Percentiles rank a stretch among this genome's conserved stretches.
Evolutionary conservation across 1,284 basidiomycete species (phyloP).

Genomic region (Pterula multifida): DNA sequence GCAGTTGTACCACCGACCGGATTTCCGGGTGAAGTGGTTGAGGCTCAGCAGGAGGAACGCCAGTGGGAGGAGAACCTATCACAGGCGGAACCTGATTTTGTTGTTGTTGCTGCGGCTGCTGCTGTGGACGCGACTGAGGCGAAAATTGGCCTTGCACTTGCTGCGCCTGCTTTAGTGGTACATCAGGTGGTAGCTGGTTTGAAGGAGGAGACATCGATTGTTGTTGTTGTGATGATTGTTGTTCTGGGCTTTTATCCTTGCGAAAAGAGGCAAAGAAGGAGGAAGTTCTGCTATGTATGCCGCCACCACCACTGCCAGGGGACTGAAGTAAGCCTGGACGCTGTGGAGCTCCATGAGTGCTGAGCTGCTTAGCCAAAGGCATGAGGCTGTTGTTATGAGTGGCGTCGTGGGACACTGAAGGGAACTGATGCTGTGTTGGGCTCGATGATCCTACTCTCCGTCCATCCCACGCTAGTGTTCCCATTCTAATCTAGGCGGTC

Average conservation of each 20-base stretch:
- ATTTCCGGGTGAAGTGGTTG: conserved; percentile 61
- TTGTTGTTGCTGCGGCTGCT: neutral
- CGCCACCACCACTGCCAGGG: neutral
- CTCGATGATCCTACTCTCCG: neutral
- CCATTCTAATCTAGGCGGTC: neutral
- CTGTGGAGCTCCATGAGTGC: neutral
- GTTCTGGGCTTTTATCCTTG: neutral
- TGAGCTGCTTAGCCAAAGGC: conserved; percentile 1
- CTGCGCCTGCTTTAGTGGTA: conserved; percentile 7
- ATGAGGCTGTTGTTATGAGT: too few species aligned
- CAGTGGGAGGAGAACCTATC: neutral
- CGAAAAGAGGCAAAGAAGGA: neutral
- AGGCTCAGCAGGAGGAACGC: conserved; percentile 13
- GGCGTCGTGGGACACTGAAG: neutral
- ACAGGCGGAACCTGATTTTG: neutral
- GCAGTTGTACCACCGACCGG: conserved; percentile 58
- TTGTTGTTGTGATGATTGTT: neutral
- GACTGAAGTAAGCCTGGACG: neutral
- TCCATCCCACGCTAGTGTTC: neutral
- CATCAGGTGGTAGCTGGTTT: neutral
- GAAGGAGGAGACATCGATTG: neutral
- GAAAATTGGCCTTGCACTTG: neutral
- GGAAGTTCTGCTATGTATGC: neutral
- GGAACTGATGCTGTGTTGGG: neutral
- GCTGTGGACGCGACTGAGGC: neutral